Evolutionary conservation across 345 rosid species (phyloP).

Genomic region (Hibiscus trionum): DNA sequence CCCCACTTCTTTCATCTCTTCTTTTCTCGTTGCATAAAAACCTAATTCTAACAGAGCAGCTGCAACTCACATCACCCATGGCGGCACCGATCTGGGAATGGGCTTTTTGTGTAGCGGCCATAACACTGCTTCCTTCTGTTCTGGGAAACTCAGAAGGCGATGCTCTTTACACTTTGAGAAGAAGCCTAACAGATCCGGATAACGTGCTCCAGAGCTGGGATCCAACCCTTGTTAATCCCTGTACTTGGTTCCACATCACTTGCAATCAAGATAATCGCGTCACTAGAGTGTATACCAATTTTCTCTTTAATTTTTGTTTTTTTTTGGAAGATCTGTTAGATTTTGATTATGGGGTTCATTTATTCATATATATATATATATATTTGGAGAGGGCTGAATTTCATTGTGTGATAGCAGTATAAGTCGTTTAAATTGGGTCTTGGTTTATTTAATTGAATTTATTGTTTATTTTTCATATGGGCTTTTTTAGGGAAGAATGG

Average conservation of each 20-base stretch:
- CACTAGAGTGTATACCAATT: constrained; percentile 58
- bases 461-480: no score
- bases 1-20: no score
- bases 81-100: constrained; percentile 34
- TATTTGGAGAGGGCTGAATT: background rate
- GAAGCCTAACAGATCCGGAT: constrained; percentile 71
- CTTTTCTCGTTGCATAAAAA: background rate
- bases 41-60: constrained; percentile 10
- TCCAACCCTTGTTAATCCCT: constrained; percentile 91
- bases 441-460: no score
- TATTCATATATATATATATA: background rate
- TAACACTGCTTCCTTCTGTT: constrained; percentile 27
- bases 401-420: background rate
- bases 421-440: background rate
- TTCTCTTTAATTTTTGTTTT: background rate
- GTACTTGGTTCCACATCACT: constrained; percentile 97
- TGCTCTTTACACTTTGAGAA: constrained; percentile 65
- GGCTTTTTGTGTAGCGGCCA: constrained; percentile 21
- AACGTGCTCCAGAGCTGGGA: constrained; percentile 98
- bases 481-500: background rate
- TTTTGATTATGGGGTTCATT: background rate
- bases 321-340: no score
- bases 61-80: constrained; percentile 25
- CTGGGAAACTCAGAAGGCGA: constrained; percentile 79
- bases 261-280: constrained; percentile 87